Evolutionary conservation across 192 early-diverging fungal genomes (phyloP).

Genomic region (Backusella mclennaniae): DNA sequence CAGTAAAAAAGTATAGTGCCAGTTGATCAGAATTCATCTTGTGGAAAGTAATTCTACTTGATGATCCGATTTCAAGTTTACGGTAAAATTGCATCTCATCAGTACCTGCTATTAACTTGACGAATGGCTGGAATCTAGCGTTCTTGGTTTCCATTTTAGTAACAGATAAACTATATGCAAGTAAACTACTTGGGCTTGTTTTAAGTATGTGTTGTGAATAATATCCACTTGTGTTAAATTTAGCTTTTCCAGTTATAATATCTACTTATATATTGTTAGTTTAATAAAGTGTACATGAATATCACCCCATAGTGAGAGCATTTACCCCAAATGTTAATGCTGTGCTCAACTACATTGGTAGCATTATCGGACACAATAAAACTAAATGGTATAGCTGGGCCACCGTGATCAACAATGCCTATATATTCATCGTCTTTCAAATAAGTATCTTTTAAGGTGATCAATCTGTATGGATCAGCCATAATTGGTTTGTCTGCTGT

Average conservation of each 20-base stretch:
- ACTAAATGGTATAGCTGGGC: background rate
- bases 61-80: constrained; percentile 18
- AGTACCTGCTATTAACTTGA: background rate
- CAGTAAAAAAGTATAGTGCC: constrained; percentile 41
- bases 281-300: background rate
- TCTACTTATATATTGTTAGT: background rate
- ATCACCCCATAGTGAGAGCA: background rate
- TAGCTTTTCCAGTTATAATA: background rate
- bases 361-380: background rate
- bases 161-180: background rate
- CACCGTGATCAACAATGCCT: background rate
- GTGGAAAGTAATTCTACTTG: constrained; percentile 45
- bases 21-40: constrained; percentile 33
- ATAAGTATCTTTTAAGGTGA: background rate
- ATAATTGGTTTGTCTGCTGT: background rate
- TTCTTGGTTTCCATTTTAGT: background rate
- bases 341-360: background rate
- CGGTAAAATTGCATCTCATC: constrained; percentile 11
- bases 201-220: background rate
- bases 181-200: background rate
- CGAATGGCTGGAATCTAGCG: background rate
- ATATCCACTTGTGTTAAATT: background rate
- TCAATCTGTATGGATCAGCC: background rate
- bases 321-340: background rate
- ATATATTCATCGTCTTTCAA: background rate